Evolutionary conservation across 257 asterid genomes (phyloP), one percentile per base, ranked within the genome.

Genomic region (Plectranthus barbatus): DNA sequence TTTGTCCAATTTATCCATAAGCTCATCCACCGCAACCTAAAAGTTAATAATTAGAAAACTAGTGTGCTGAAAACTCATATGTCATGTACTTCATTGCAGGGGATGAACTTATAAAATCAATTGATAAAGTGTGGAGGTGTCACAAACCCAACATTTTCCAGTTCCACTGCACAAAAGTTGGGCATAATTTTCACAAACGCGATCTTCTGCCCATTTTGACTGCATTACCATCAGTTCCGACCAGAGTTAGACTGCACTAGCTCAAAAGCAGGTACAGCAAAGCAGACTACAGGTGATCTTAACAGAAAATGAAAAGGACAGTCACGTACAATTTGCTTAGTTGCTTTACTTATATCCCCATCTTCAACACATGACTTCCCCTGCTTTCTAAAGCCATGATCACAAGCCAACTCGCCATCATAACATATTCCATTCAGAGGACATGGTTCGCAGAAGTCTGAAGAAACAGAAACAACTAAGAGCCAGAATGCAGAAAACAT

Each of bases 361-460:
- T 88, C 95, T 79, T 86, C 96, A 46, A 88, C 59, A 47, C 98
- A 91, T 20, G 76, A 64, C 56, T 70, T 86, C 52, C 94, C 92
- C n/a, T 62, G 84, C 71, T 68, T 80, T 69, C 66, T 74, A 62
- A 83, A 86, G 69, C 95, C 96, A 47, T 56, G 64, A 60, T 46
- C 81, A 74, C 98, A 91, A 54, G 81, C 85, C 75, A 88, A 64
- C 76, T 81, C 80, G 59, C 96, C 98, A 63, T 83, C 88, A 55
- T 68, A 24, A 74, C 98, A 91, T 37, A 78, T 74, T 68, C 96
- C 98, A 76, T 88, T 71, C 45, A 71, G 41, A 8, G 98, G 96
- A 70, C 98, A 91, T 37, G 92, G 93, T 72, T 81, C 88, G 65
- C 96, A 88, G 47, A 51, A 51, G 60, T 88, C 98, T 88, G 84